Evolutionary conservation across 129 eudicot genomes (phyloP).

Genomic region (Tagetes patula): DNA sequence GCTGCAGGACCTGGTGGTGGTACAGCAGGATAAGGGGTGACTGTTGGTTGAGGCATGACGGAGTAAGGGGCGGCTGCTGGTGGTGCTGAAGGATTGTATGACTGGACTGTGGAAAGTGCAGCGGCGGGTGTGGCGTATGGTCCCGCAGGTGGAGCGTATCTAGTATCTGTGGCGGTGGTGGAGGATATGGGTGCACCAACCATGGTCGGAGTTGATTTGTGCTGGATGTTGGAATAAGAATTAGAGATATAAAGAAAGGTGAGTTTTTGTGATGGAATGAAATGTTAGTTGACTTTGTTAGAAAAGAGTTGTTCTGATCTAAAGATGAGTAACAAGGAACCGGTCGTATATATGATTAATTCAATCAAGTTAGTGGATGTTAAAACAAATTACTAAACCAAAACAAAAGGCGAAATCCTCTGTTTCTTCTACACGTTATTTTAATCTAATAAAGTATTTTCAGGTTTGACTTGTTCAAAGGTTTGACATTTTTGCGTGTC

Average conservation of each 20-base stretch:
- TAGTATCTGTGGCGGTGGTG: slow-evolving; percentile 18
- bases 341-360: not conserved
- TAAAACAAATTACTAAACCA: not conserved
- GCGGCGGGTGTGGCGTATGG: slow-evolving; percentile 34
- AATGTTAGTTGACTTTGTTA: slow-evolving; percentile 31
- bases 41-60: slow-evolving; percentile 31
- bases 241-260: not conserved
- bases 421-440: too few relatives aligned
- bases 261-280: not conserved
- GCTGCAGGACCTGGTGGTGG: slow-evolving; percentile 25
- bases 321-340: slow-evolving; percentile 5
- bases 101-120: slow-evolving; percentile 36
- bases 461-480: slow-evolving; percentile 33
- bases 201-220: slow-evolving; percentile 23
- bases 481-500: slow-evolving; percentile 27
- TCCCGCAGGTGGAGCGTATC: slow-evolving; percentile 31
- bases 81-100: slow-evolving; percentile 37
- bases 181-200: slow-evolving; percentile 39
- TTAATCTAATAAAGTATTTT: not conserved
- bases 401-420: not conserved
- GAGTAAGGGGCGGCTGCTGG: slow-evolving; percentile 28
- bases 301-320: slow-evolving; percentile 2
- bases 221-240: slow-evolving; percentile 8
- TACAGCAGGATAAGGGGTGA: slow-evolving; percentile 34
- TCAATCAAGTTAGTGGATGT: not conserved